Evolutionary conservation across 2,329 filamentous ascomycete genomes (phyloP).

Genomic region (Colletotrichum liaoningense): DNA sequence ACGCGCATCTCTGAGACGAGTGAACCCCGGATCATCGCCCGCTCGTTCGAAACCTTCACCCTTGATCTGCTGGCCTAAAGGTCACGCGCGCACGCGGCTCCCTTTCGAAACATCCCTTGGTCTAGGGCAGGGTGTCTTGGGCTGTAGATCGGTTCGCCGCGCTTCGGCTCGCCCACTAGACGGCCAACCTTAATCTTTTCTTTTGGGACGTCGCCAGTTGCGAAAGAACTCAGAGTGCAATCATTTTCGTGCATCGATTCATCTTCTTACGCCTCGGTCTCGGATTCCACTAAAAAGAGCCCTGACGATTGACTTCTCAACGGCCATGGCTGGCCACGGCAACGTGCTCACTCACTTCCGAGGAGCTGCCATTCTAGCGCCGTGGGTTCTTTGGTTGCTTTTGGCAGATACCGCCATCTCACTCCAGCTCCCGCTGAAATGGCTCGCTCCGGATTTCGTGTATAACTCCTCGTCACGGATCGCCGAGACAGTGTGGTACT

Average conservation of each 20-base stretch:
- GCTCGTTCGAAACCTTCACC: conserved; percentile 15
- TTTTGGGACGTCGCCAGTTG: neutral
- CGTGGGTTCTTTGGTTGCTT: conserved; percentile 65
- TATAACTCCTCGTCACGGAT: conserved; percentile 67
- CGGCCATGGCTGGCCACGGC: conserved; percentile 33
- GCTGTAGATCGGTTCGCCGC: conserved; percentile 13
- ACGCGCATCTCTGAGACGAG: conserved; percentile 15
- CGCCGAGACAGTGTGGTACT: conserved; percentile 65
- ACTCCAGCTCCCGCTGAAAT: conserved; percentile 58
- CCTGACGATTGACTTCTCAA: neutral
- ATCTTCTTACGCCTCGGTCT: conserved; percentile 14
- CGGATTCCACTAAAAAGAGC: neutral
- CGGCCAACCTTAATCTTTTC: conserved; percentile 17
- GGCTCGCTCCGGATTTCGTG: conserved; percentile 59
- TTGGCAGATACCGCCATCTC: conserved; percentile 63
- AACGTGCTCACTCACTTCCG: conserved; percentile 51
- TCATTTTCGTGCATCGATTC: neutral
- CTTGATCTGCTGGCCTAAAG: neutral
- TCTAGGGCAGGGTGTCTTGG: conserved; percentile 6
- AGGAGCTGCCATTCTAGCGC: conserved; percentile 55
- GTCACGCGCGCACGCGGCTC: conserved; percentile 25
- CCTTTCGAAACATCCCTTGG: conserved; percentile 32
- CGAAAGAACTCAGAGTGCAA: neutral
- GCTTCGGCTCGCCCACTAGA: conserved; percentile 5
- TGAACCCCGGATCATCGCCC: conserved; percentile 28